These are phyloP conservation scores for Lyophyllum decastes DNA, from an alignment of 768 basidiomycete genomes.

Conservation along the genomic window DNA sequence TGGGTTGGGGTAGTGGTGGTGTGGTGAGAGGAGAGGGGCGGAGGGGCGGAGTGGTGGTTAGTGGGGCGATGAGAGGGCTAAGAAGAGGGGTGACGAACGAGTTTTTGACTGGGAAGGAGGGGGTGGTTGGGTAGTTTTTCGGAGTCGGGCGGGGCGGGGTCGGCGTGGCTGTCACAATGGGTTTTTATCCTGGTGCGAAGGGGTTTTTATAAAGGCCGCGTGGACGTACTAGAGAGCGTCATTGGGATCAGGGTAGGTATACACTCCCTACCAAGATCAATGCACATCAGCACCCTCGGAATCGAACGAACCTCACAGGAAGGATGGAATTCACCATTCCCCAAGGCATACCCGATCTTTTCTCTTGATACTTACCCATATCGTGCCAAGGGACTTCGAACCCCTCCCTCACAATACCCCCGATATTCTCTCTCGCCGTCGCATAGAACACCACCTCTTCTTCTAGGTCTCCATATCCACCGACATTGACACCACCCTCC, in stretches of 20 bases:
- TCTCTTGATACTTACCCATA: constrained; percentile 2
- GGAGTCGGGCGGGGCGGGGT: neutral
- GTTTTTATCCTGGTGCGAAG: no score
- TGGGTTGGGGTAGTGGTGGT: neutral
- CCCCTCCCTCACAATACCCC: constrained; percentile 9
- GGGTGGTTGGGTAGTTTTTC: neutral
- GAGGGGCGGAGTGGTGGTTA: no score
- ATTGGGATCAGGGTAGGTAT: constrained; percentile 9
- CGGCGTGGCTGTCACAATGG: constrained; percentile 1
- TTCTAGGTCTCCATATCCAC: no score
- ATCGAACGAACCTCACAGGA: no score
- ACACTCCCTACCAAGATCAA: neutral
- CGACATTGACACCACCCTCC: no score
- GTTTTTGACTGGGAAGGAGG: no score
- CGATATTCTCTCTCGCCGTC: constrained; percentile 6
- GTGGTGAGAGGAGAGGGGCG: neutral
- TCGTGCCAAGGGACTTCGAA: constrained; percentile 9
- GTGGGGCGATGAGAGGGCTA: no score
- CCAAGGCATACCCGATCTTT: constrained; percentile 9
- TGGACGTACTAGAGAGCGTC: constrained; percentile 6
- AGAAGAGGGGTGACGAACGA: neutral
- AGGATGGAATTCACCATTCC: constrained; percentile 1
- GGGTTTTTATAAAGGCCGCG: no score
- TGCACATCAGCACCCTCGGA: no score
- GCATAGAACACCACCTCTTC: constrained; percentile 10